Percentiles rank a stretch among this genome's conserved stretches.
Evolutionary conservation across 495 filamentous ascomycete genomes (phyloP).

Genomic region (Penicillium subrubescens): DNA sequence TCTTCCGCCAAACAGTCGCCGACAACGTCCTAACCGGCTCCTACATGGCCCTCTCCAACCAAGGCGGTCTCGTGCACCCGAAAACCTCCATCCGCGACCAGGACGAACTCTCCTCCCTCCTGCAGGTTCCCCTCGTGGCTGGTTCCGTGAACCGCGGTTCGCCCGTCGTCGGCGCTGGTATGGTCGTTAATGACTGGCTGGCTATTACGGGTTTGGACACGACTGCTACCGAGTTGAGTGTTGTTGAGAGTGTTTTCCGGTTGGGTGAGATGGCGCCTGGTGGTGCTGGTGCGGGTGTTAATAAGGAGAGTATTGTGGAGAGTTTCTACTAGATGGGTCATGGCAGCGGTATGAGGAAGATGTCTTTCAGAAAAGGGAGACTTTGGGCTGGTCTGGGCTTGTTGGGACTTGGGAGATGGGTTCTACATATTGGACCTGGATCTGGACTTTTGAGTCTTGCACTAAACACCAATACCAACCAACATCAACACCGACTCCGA

Average conservation of each 20-base stretch:
- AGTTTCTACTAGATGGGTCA: conserved; percentile 97
- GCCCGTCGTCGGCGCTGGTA: conserved; percentile 93
- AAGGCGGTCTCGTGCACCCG: conserved; percentile 95
- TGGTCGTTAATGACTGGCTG: conserved; percentile 99
- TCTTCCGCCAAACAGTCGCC: conserved; percentile 95
- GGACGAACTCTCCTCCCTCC: conserved; percentile 89
- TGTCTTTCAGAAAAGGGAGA: too few relatives aligned
- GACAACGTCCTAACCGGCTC: conserved; percentile 95
- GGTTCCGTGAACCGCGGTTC: conserved; percentile 90
- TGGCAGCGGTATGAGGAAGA: too few relatives aligned
- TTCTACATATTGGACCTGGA: background rate
- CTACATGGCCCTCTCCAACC: conserved; percentile 96
- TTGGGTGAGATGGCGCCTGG: conserved; percentile 70
- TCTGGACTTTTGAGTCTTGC: background rate
- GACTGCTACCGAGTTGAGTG: conserved; percentile 93
- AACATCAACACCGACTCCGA: too few relatives aligned
- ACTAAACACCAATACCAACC: background rate
- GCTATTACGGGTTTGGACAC: conserved; percentile 96
- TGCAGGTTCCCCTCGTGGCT: conserved; percentile 94
- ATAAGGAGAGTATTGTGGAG: conserved; percentile 98
- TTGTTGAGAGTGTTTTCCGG: conserved; percentile 93
- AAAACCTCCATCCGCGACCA: conserved; percentile 97
- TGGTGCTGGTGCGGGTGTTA: conserved; percentile 63
- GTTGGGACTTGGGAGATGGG: background rate
- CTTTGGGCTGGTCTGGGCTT: too few relatives aligned